phyloP scores from a whole-genome alignment of 352 stramenopile species.

The Pythium sp. region DNA sequence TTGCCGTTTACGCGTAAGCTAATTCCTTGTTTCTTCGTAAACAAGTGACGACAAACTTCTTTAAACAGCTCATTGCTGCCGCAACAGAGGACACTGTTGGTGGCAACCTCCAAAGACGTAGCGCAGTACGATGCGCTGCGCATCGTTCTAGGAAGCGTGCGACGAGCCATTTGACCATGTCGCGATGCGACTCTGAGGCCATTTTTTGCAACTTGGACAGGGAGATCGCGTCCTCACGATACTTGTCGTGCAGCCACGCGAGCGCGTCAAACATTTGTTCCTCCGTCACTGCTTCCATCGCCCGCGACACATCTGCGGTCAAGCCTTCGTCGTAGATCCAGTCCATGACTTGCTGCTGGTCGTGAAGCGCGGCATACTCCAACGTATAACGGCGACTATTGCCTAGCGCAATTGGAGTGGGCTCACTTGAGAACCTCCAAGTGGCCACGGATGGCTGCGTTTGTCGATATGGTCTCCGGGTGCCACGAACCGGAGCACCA shows the following conservation, averaged over 20 bases:
- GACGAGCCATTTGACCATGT: background rate
- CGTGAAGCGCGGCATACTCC: background rate
- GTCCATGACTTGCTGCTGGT: background rate
- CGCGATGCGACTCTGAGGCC: background rate
- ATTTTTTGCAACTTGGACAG: background rate
- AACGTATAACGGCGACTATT: background rate
- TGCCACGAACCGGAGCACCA: no score
- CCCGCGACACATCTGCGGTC: background rate
- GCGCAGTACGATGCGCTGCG: background rate
- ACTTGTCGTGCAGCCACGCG: constrained; percentile 3
- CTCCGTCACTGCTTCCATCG: background rate
- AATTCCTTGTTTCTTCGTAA: no score
- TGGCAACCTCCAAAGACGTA: background rate
- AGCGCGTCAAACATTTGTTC: background rate
- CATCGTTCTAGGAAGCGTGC: background rate
- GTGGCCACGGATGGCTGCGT: background rate
- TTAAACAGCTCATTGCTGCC: no score
- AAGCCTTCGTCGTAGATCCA: background rate
- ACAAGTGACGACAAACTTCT: no score
- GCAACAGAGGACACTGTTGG: no score
- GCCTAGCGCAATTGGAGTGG: background rate
- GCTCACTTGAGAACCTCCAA: background rate
- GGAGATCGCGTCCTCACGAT: background rate
- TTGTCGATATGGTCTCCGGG: background rate
- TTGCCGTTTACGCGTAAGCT: no score